Evolutionary conservation across 768 basidiomycete genomes (phyloP).

Genomic region (Termitomyces sp.): DNA sequence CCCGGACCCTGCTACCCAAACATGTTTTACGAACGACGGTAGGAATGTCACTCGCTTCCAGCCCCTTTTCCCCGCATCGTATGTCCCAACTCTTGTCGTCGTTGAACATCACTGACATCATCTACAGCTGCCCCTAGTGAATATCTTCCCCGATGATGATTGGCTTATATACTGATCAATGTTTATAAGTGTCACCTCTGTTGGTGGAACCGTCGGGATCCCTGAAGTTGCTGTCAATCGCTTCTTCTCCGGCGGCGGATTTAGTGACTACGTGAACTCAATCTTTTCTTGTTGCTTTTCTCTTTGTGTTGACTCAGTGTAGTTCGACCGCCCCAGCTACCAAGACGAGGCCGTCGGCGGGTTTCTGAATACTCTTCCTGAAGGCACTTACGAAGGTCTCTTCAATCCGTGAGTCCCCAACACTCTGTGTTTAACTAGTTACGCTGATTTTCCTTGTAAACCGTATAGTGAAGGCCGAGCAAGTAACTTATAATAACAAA

Average conservation of each 20-base stretch:
- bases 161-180: background rate
- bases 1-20: slow-evolving; percentile 47
- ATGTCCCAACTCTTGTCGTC: background rate
- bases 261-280: slow-evolving; percentile 56
- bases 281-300: too few relatives aligned
- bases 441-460: background rate
- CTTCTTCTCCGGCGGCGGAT: slow-evolving; percentile 69
- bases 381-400: slow-evolving; percentile 44
- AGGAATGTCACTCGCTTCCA: slow-evolving; percentile 50
- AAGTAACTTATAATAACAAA: slow-evolving; percentile 12
- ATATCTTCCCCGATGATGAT: slow-evolving; percentile 7
- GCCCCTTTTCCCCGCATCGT: slow-evolving; percentile 57
- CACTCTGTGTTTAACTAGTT: background rate
- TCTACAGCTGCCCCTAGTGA: slow-evolving; percentile 46
- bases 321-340: slow-evolving; percentile 29
- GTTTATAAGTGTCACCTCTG: slow-evolving; percentile 61
- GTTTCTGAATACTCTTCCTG: slow-evolving; percentile 36
- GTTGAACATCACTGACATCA: background rate
- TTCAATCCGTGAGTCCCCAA: slow-evolving; percentile 47
- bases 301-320: background rate
- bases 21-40: slow-evolving; percentile 60
- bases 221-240: slow-evolving; percentile 53
- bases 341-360: slow-evolving; percentile 37
- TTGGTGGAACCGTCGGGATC: slow-evolving; percentile 54
- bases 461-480: slow-evolving; percentile 45